Percentiles rank a stretch among this genome's conserved stretches.
phyloP scores from a whole-genome alignment of 2,329 filamentous ascomycete genomes.

The Curvularia sp. region DNA sequence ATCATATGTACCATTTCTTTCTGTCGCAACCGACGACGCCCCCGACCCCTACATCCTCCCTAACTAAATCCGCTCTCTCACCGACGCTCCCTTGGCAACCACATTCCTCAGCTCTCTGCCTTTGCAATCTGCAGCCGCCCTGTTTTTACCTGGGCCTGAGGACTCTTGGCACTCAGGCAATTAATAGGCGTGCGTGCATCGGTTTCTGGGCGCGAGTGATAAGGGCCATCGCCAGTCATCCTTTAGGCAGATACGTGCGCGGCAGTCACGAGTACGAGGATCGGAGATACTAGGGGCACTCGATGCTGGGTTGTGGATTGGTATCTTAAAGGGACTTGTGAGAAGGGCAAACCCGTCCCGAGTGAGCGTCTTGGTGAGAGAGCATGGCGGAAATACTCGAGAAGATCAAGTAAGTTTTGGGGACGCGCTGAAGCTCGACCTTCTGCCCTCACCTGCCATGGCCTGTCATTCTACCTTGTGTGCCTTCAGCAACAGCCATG shows the following conservation, averaged over 20 bases:
- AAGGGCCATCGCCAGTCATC: slow-evolving; percentile 1
- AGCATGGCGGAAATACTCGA: slow-evolving; percentile 47
- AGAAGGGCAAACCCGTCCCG: slow-evolving; percentile 10
- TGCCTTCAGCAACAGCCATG: slow-evolving; percentile 16
- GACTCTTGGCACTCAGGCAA: neutral
- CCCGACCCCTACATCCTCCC: slow-evolving; percentile 9
- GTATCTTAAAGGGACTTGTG: slow-evolving; percentile 12
- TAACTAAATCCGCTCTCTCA: slow-evolving; percentile 7
- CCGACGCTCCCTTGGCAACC: slow-evolving; percentile 9
- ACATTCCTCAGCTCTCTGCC: neutral
- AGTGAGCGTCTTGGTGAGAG: slow-evolving; percentile 16
- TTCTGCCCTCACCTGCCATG: neutral
- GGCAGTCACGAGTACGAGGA: slow-evolving; percentile 1
- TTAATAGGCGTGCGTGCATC: slow-evolving; percentile 6
- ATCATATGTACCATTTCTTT: slow-evolving; percentile 17
- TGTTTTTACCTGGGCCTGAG: slow-evolving; percentile 1
- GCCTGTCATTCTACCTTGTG: slow-evolving; percentile 2
- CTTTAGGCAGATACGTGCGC: slow-evolving; percentile 20
- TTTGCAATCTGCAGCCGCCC: neutral
- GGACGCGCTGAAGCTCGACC: neutral
- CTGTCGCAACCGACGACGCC: slow-evolving; percentile 7
- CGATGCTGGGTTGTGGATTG: slow-evolving; percentile 23
- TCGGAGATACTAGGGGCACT: slow-evolving; percentile 12
- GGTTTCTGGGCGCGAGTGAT: slow-evolving; percentile 16
- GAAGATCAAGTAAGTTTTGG: slow-evolving; percentile 43